Evolutionary conservation across 495 filamentous ascomycete genomes (phyloP).

Genomic region (Xylaria intraflava): DNA sequence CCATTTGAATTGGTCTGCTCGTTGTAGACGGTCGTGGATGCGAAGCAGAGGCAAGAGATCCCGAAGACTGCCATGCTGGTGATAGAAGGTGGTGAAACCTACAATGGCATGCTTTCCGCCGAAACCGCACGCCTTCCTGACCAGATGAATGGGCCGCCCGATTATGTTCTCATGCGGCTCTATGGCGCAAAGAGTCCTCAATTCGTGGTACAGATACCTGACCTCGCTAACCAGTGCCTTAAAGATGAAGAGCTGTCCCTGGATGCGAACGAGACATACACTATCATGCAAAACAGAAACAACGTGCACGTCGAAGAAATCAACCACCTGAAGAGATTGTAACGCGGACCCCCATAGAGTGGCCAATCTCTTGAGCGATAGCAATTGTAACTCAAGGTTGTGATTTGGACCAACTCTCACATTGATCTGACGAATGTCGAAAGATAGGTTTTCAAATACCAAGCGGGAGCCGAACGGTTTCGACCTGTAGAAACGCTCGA

Average conservation of each 20-base stretch:
- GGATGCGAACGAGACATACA: slow-evolving; percentile 36
- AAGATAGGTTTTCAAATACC: slow-evolving; percentile 36
- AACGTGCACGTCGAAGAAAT: slow-evolving; percentile 35
- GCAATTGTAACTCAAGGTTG: slow-evolving; percentile 36
- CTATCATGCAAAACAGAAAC: slow-evolving; percentile 41
- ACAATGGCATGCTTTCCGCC: slow-evolving; percentile 39
- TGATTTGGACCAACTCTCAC: slow-evolving; percentile 35
- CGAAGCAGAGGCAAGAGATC: slow-evolving; percentile 38
- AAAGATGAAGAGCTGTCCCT: slow-evolving; percentile 35
- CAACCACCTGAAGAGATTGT: slow-evolving; percentile 28
- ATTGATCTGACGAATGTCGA: slow-evolving; percentile 31
- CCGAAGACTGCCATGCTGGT: slow-evolving; percentile 36
- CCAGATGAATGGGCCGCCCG: slow-evolving; percentile 33
- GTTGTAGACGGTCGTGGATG: slow-evolving; percentile 28
- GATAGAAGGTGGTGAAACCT: slow-evolving; percentile 40
- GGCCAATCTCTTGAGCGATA: slow-evolving; percentile 24
- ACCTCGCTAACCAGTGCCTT: slow-evolving; percentile 44
- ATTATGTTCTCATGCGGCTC: slow-evolving; percentile 39
- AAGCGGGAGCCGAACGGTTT: slow-evolving; percentile 44
- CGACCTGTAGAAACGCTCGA: slow-evolving; percentile 25
- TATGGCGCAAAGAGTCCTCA: slow-evolving; percentile 38
- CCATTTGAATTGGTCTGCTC: slow-evolving; percentile 37
- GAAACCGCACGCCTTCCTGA: slow-evolving; percentile 41
- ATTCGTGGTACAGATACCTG: slow-evolving; percentile 43
- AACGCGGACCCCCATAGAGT: slow-evolving; percentile 23